A percentile compares a stretch with the other conserved stretches of the same genome.
These are phyloP conservation scores for Aaosphaeria arxii DNA, from an alignment of 2,329 filamentous ascomycete species.

Conservation along the genomic window DNA sequence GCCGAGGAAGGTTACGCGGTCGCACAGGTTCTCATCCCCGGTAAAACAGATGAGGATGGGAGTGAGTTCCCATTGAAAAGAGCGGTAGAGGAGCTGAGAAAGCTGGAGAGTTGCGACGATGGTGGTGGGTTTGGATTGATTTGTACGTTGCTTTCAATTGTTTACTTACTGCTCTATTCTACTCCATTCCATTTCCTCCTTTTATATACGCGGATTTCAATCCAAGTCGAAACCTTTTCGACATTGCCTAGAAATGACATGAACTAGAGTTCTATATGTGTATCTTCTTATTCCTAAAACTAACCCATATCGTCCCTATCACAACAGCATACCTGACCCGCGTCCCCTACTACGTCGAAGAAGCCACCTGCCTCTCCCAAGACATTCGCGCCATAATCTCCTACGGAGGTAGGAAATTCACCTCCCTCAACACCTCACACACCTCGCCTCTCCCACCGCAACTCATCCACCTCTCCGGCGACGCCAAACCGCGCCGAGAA, in stretches of 20 bases:
- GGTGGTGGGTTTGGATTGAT: conserved; percentile 27
- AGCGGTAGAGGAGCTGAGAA: conserved; percentile 20
- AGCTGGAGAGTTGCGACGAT: conserved; percentile 20
- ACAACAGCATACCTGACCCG: conserved; percentile 27
- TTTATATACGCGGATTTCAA: neutral
- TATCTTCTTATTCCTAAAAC: neutral
- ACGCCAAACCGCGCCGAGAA: conserved; percentile 14
- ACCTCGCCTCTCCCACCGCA: conserved; percentile 19
- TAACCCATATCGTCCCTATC: neutral
- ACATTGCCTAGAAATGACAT: neutral
- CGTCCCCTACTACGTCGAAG: conserved; percentile 30
- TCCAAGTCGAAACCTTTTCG: too few species aligned
- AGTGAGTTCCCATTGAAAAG: conserved; percentile 29
- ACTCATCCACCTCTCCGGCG: conserved; percentile 26
- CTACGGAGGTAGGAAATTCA: conserved; percentile 26
- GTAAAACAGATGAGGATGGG: conserved; percentile 25
- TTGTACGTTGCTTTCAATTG: conserved; percentile 15
- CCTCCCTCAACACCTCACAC: conserved; percentile 14
- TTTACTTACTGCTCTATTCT: neutral
- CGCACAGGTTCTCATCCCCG: conserved; percentile 48
- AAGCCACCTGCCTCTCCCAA: conserved; percentile 19
- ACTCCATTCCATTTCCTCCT: neutral
- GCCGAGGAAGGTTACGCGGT: conserved; percentile 68
- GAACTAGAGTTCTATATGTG: neutral
- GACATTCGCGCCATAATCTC: conserved; percentile 30